These are phyloP conservation scores for Xylaria sp. DNA, from an alignment of 2,329 filamentous ascomycete species.

Conservation along the genomic window DNA sequence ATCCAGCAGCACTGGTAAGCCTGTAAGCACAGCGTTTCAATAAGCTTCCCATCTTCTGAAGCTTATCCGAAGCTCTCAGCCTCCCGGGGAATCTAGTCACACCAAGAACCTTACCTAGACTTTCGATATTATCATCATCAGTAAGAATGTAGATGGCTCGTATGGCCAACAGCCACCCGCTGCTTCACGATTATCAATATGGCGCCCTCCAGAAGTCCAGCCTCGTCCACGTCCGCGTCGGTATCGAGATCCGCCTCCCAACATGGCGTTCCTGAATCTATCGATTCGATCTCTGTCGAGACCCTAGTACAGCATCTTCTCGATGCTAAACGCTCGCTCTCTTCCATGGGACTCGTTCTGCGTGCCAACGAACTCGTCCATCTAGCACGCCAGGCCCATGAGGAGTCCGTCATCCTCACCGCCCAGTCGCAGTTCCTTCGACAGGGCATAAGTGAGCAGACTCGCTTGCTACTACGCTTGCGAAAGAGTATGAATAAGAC, in stretches of 20 bases:
- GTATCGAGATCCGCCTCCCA: slow-evolving; percentile 28
- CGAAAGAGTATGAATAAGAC: slow-evolving; percentile 55
- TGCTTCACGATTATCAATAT: slow-evolving; percentile 24
- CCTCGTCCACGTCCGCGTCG: slow-evolving; percentile 31
- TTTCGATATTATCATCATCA: not conserved
- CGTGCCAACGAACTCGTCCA: slow-evolving; percentile 86
- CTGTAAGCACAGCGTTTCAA: not conserved
- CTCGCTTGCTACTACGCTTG: slow-evolving; percentile 54
- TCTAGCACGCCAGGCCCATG: slow-evolving; percentile 72
- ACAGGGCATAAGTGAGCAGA: slow-evolving; percentile 61
- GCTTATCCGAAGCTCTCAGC: not conserved
- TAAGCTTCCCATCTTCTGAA: slow-evolving; percentile 9
- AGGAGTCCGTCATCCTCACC: slow-evolving; percentile 75
- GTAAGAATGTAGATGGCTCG: slow-evolving; percentile 23
- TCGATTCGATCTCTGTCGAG: slow-evolving; percentile 61
- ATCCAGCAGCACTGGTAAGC: slow-evolving; percentile 7
- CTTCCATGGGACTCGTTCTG: slow-evolving; percentile 79
- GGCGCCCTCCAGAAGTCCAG: slow-evolving; percentile 29
- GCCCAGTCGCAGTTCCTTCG: slow-evolving; percentile 71
- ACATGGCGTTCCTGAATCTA: slow-evolving; percentile 41
- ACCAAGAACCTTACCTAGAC: no score
- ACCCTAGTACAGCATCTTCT: slow-evolving; percentile 82
- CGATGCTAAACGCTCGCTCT: slow-evolving; percentile 83
- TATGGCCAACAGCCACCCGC: slow-evolving; percentile 15
- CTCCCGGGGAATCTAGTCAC: not conserved